Conservation (phyloP, 2,329 filamentous ascomycete species). For the Botrytis aclada region DNA sequence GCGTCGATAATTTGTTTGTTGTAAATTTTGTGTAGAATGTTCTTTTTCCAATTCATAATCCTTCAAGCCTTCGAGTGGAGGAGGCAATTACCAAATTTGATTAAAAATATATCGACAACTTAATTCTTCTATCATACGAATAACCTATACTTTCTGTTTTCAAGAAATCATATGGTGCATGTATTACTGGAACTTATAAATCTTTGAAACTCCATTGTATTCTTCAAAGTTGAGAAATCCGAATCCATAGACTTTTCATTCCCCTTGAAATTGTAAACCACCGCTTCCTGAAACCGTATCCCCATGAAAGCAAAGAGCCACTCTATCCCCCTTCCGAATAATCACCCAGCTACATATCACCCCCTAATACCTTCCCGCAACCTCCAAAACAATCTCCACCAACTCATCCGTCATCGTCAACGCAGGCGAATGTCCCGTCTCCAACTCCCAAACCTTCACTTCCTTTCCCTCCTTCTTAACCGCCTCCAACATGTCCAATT, state of each 20-base stretch:
- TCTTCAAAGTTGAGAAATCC: rapidly evolving
- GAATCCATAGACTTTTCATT: neutral
- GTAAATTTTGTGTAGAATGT: too few relatives aligned
- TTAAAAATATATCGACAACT: neutral
- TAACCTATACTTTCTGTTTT: neutral
- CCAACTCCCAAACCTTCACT: neutral
- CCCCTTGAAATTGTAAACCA: neutral
- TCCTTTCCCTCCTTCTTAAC: neutral
- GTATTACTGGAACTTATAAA: too few relatives aligned
- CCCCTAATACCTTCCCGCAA: neutral
- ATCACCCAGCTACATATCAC: neutral
- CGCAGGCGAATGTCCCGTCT: neutral
- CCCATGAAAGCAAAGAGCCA: neutral
- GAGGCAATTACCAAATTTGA: rapidly evolving
- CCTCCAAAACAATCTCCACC: neutral
- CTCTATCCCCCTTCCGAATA: neutral
- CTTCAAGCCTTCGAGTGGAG: neutral
- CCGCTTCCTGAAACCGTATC: neutral
- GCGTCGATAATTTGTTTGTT: too few relatives aligned
- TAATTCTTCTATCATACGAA: neutral
- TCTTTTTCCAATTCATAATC: neutral
- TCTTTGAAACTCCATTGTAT: neutral
- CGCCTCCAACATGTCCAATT: neutral
- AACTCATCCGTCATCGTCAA: neutral
- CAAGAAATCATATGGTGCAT: neutral